A percentile compares a stretch with the other conserved stretches of the same genome.
These are phyloP conservation scores for Moesziomyces sp. DNA, from an alignment of 1,284 basidiomycete genomes.

Conservation along the genomic window DNA sequence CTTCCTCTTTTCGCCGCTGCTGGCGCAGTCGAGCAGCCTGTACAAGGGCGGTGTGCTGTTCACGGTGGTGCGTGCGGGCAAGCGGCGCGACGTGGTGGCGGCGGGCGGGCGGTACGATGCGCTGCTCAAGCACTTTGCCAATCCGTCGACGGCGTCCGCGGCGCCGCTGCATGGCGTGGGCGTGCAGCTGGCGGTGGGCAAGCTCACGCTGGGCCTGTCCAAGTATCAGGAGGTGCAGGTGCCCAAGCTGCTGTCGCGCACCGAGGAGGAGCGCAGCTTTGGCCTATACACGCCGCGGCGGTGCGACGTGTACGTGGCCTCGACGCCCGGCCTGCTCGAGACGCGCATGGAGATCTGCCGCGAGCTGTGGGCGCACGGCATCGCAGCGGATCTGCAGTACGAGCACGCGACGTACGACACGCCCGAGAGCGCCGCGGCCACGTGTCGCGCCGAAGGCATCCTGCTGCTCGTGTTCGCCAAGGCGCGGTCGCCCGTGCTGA, in stretches of 20 bases:
- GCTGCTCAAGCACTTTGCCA: constrained; percentile 75
- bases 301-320: constrained; percentile 79
- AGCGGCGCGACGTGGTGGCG: constrained; percentile 78
- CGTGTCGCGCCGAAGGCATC: constrained; percentile 66
- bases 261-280: constrained; percentile 81
- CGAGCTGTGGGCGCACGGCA: constrained; percentile 81
- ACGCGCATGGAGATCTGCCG: constrained; percentile 82
- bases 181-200: constrained; percentile 81
- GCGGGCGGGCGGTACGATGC: constrained; percentile 84
- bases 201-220: constrained; percentile 79
- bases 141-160: constrained; percentile 66
- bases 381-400: constrained; percentile 88
- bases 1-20: constrained; percentile 77
- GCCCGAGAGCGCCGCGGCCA: constrained; percentile 56
- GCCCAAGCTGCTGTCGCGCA: constrained; percentile 74
- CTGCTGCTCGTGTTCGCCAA: constrained; percentile 60
- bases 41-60: constrained; percentile 81
- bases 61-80: constrained; percentile 76
- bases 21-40: constrained; percentile 73
- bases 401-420: constrained; percentile 65
- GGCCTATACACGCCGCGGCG: constrained; percentile 86
- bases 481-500: constrained; percentile 54
- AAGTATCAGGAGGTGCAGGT: constrained; percentile 75
- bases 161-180: constrained; percentile 75
- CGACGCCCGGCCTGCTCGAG: constrained; percentile 78